Base-by-base conservation (phyloP, 2,329 filamentous ascomycete genomes). In the Fusarium subglutinans region DNA sequence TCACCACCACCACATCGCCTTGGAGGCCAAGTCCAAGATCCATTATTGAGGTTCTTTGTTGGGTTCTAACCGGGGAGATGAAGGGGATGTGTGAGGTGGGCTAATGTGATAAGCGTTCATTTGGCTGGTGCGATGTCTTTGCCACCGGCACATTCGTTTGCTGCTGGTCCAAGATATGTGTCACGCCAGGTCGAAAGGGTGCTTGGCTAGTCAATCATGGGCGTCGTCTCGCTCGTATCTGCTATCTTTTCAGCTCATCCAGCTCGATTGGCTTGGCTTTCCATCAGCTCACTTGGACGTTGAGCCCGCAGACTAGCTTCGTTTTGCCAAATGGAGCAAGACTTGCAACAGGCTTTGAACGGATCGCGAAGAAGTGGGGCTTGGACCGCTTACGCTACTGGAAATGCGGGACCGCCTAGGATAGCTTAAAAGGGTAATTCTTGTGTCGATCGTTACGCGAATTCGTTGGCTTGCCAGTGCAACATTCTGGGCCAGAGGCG, bases 61-160 rank as follows among this genome's bases (percentile, higher is more conserved):
- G 8, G 4, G 26, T 30, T 30, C 28, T 11, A 11, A 3, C 28
- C 8, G 9, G 28, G 28, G 28, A 30, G 3, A 10, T 30, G 28
- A 28, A 28, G 28, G 28, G 28, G 12, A n/a, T 3, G 0, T 8
- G 30, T 20, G 30, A 37, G 33, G 1, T 22, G 1, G 2, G 13
- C n/a, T 0, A 15, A 20, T 12, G 0, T 22, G 18, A 22, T 22
- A 17, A 9, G n/a, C 50, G 13, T 2, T 17, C 8, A 18, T 15
- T 26, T 1, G 6, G 30, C 17, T 20, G 50, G 8, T 11, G 9
- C 17, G 17, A 22, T 6, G 11, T 8, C 33, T 37, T 53, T 37
- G 33, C n/a, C 8, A 53, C 8, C 3, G 50, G 0, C n/a, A 37
- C n/a, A 12, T 5, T 53, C 33, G 30, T 22, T 26, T 24, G 12